Conservation (phyloP, 805 yeast genomes). For the Priceomyces haplophilus region DNA sequence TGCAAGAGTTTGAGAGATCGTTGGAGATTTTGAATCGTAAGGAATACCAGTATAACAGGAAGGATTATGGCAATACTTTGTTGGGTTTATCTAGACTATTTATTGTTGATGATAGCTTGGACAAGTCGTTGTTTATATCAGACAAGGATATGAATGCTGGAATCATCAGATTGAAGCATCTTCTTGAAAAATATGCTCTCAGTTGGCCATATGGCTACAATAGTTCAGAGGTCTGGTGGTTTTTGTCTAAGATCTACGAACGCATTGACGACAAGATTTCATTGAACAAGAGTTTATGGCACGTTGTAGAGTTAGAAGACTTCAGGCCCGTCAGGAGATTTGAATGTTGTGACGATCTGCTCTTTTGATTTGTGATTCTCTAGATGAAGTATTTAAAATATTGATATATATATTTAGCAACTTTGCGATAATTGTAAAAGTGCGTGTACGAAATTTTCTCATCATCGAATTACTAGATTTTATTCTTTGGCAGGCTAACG, state of each 20-base stretch:
- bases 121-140: constrained; percentile 46
- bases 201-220: constrained; percentile 42
- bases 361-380: not conserved
- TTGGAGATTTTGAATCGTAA: constrained; percentile 40
- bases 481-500: not conserved
- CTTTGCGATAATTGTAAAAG: not conserved
- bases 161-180: constrained; percentile 50
- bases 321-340: constrained; percentile 51
- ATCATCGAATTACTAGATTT: not conserved
- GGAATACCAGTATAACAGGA: constrained; percentile 20
- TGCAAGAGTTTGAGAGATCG: constrained; percentile 64
- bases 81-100: constrained; percentile 54
- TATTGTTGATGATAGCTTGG: constrained; percentile 36
- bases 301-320: constrained; percentile 63
- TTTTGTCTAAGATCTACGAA: constrained; percentile 62
- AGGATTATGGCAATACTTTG: constrained; percentile 48
- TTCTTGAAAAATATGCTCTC: constrained; percentile 36
- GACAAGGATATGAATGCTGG: constrained; percentile 59
- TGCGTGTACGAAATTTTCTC: not conserved
- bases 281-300: constrained; percentile 54
- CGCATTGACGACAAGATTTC: constrained; percentile 47
- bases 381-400: not conserved
- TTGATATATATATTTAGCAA: not conserved
- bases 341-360: constrained; percentile 23
- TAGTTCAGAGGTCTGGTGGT: constrained; percentile 65